Evolutionary conservation across 2,329 filamentous ascomycete genomes (phyloP).

Genomic region (Pestalotiopsis sp.): DNA sequence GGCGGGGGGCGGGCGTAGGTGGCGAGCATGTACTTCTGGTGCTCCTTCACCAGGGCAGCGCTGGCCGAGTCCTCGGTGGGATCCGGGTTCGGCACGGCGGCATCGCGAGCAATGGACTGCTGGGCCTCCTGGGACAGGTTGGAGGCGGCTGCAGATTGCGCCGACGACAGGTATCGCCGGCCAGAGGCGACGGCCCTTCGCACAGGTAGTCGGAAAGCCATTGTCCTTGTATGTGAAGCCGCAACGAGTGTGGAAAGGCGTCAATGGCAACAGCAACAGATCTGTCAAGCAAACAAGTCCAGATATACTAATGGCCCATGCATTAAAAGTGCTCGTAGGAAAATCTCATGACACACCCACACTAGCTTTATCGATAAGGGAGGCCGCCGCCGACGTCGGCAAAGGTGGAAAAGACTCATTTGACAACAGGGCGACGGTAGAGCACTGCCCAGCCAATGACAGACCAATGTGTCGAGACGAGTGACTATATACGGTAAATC

Average conservation of each 20-base stretch:
- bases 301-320: not conserved
- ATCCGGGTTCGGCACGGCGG: conserved; percentile 33
- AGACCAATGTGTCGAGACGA: not conserved
- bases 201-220: conserved; percentile 28
- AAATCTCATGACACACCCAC: not conserved
- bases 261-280: too few species aligned
- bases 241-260: not conserved
- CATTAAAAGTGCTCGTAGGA: not conserved
- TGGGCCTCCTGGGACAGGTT: conserved; percentile 27
- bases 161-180: conserved; percentile 26
- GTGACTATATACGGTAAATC: not conserved
- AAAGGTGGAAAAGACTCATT: not conserved
- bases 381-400: conserved; percentile 9
- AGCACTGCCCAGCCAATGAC: not conserved
- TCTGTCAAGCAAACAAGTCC: not conserved
- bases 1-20: conserved; percentile 91
- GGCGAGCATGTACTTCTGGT: conserved; percentile 88
- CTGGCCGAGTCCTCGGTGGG: conserved; percentile 47
- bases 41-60: conserved; percentile 71
- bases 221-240: conserved; percentile 11
- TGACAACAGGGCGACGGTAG: not conserved
- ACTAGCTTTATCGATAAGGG: conserved; percentile 11
- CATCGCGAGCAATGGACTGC: conserved; percentile 27
- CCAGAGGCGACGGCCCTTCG: conserved; percentile 22
- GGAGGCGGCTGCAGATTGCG: conserved; percentile 22